Evolutionary conservation across 768 basidiomycete species (phyloP).

Genomic region (Rhodotorula paludigena): DNA sequence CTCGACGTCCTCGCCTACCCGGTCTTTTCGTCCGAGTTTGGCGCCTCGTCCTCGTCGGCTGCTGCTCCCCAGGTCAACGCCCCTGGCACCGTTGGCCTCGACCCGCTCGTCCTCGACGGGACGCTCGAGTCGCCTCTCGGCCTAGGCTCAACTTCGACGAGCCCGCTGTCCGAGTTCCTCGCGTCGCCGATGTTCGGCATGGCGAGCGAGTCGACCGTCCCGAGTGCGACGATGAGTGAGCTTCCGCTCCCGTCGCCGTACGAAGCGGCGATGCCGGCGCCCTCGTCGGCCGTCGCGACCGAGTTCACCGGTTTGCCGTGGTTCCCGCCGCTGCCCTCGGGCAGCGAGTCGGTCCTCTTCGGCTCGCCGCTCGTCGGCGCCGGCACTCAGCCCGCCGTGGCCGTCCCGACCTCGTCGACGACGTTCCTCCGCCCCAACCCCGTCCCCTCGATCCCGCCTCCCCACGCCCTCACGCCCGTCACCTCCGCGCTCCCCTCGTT

Average conservation of each 20-base stretch:
- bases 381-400: not conserved
- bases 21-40: not conserved
- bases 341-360: not conserved
- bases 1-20: slow-evolving; percentile 1
- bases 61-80: not conserved
- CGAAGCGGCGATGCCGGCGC: not conserved
- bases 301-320: not conserved
- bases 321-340: slow-evolving; percentile 21
- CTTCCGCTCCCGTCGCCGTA: slow-evolving; percentile 10
- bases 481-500: not conserved
- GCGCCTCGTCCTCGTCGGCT: not conserved
- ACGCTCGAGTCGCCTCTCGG: slow-evolving; percentile 27
- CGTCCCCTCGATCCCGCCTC: too few species aligned
- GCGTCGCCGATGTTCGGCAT: slow-evolving; percentile 32
- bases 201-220: not conserved
- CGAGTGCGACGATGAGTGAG: slow-evolving; percentile 15
- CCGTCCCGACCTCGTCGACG: not conserved
- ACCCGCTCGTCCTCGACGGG: slow-evolving; percentile 5
- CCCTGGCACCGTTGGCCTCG: not conserved
- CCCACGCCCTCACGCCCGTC: not conserved
- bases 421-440: slow-evolving; percentile 8
- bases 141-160: not conserved
- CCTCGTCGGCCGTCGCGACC: not conserved
- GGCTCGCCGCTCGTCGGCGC: not conserved
- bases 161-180: slow-evolving; percentile 24